Evolutionary conservation across 495 filamentous ascomycete species (phyloP), one percentile per base, ranked within the genome.

Genomic region (Hyaloscypha bicolor): DNA sequence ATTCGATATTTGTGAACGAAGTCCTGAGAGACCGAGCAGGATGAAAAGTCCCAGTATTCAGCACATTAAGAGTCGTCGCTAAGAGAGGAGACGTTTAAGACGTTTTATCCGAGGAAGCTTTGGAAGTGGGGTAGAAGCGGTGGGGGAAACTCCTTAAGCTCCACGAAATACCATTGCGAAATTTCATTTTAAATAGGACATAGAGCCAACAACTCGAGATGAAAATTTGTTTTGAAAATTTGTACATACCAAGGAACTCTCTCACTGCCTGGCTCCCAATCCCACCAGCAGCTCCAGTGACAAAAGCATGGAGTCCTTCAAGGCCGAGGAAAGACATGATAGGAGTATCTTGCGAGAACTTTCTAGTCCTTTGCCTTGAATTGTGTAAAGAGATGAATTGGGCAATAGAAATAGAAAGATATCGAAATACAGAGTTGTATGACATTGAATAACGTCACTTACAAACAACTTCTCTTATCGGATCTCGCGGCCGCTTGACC

Each of bases 251-350:
- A 37, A 88, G 71, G 60, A 88, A 85, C 66, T 86, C 83, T 58
- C 74, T 73, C 9, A 86, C 80, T 1, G 81, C 77, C 55, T 81
- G 69, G 66, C 79, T 68, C 1, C 85, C 85, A 75, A 86, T 85
- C 19, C 80, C 79, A 55, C 83, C 79, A n/a, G 81, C 80, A 30
- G 83, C 84, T 29, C 84, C 85, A 14, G 83, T 86, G n/a, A 88
- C 76, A 61, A 88, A 84, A n/a, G 82, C 83, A 76, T 87, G 84
- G 16, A 77, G 75, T 21, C 79, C 83, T 72, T 85, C 80, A 9
- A 87, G 69, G 4, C 75, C 78, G 29, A 87, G 74, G 64, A 83
- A 85, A 11, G 82, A 82, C 77, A 78, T 79, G 14, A 9, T 63
- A 57, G 2, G 14, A 33, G 19, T 32, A 21, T 9, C 19, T 32